Base-by-base conservation (phyloP, 352 stramenopile species). In the Phytophthora chlamydospora region DNA sequence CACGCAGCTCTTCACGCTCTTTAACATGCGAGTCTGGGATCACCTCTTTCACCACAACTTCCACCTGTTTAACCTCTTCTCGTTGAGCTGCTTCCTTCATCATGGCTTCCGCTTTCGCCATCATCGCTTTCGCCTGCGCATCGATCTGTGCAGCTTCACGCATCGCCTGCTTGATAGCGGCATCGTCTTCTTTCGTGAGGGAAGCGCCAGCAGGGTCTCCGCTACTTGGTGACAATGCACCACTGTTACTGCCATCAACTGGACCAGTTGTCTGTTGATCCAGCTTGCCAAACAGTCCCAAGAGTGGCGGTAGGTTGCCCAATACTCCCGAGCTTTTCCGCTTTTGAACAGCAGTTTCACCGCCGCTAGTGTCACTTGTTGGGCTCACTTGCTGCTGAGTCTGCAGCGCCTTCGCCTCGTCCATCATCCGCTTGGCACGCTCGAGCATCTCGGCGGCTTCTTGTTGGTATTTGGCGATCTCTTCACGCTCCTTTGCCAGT, bases 1-100 rank as follows among this genome's bases (percentile, higher is more conserved):
- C 75, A 7, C 83, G 70, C 13, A 95, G 74, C 17, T 90, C 72
- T 0, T 85, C 70, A 6, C 79, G 74, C 39, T 91, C 78, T 42
- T 88, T 81, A 17, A 84, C 62, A 40, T 93, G 83, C 2, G 71
- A 46, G 40, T 90, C 83, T 6, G 85, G 78, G 33, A 94, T 84
- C n/a, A 91, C 80, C 56, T 94, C 83, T 34, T 88, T 88, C 17
- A 91, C 79, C 6, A 91, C 80, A 4, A 90, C 81, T 45, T 94
- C 71, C 2, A 86, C 61, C 13, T 80, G 66, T 16, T 80, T 72
- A 2, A 59, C 61, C 10, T 71, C 58, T 32, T 81, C 61, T 9
- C 70, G 71, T 27, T 65, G 47, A 21, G 79, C 68, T 7, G 83
- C 83, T 39, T 93, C 78, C 27, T 77, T 52, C 69, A 92, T 89